phyloP scores from a whole-genome alignment of 2,329 filamentous ascomycete species.

The Zarea fungicola region DNA sequence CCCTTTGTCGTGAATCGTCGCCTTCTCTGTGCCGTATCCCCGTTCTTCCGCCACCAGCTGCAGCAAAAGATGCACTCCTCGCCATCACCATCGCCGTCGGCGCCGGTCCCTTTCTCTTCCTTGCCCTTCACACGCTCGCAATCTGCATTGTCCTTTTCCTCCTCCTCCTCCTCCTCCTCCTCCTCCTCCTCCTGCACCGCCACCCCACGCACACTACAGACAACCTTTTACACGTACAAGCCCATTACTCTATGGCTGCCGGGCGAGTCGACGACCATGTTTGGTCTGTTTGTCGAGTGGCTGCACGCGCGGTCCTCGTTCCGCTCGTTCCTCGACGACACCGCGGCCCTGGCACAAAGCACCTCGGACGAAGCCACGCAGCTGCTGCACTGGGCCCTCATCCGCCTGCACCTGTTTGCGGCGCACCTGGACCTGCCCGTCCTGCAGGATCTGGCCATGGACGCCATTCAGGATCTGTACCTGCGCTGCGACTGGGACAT shows the following conservation, averaged over 20 bases:
- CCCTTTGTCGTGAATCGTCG: conserved; percentile 39
- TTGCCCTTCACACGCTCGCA: neutral
- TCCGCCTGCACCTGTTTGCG: conserved; percentile 54
- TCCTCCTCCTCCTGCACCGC: neutral
- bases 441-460: conserved; percentile 53
- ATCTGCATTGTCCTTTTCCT: neutral
- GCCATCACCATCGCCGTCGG: neutral
- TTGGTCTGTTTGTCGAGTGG: conserved; percentile 49
- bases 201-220: conserved; percentile 8
- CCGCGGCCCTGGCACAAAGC: conserved; percentile 26
- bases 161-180: neutral
- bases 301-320: conserved; percentile 42
- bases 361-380: conserved; percentile 26
- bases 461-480: conserved; percentile 54
- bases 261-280: conserved; percentile 45
- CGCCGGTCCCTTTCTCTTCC: conserved; percentile 11
- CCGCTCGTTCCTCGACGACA: conserved; percentile 37
- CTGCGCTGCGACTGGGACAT: conserved; percentile 55
- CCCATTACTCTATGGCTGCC: conserved; percentile 36
- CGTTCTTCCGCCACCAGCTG: conserved; percentile 44
- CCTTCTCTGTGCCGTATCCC: conserved; percentile 41
- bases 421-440: conserved; percentile 43
- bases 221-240: conserved; percentile 15
- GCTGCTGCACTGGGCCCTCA: conserved; percentile 50
- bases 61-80: conserved; percentile 22